Evolutionary conservation across 129 eudicot genomes (phyloP).

Genomic region (Daucus carota): DNA sequence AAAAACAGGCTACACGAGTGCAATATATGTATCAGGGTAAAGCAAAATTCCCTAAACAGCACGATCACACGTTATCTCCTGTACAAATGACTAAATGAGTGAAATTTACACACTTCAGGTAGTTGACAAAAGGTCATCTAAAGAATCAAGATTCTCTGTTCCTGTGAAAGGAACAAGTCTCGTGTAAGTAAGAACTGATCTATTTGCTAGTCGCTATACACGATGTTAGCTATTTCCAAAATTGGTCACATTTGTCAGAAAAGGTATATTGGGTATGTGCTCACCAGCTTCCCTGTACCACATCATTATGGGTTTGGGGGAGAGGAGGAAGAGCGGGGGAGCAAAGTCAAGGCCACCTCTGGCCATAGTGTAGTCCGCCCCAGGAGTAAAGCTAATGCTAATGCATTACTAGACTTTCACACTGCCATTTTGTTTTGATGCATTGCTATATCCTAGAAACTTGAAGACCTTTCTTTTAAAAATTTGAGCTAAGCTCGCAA

Average conservation of each 20-base stretch:
- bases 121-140: background rate
- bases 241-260: background rate
- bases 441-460: constrained; percentile 46
- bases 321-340: too few species aligned
- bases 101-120: background rate
- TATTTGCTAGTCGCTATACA: background rate
- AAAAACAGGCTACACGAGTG: too few species aligned
- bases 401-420: background rate
- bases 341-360: background rate
- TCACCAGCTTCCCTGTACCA: background rate
- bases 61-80: background rate
- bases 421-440: constrained; percentile 4
- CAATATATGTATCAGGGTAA: background rate
- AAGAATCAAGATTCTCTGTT: background rate
- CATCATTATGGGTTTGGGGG: background rate
- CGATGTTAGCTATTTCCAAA: background rate
- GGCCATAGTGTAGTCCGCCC: background rate
- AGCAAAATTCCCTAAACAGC: background rate
- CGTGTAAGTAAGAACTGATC: background rate
- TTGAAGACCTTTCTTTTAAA: constrained; percentile 56
- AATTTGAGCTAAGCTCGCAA: constrained; percentile 49
- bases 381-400: background rate
- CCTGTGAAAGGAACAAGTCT: background rate
- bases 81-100: background rate
- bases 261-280: background rate